Conservation (phyloP, 1,139 yeast genomes). For the Wickerhamiella pararugosa region DNA sequence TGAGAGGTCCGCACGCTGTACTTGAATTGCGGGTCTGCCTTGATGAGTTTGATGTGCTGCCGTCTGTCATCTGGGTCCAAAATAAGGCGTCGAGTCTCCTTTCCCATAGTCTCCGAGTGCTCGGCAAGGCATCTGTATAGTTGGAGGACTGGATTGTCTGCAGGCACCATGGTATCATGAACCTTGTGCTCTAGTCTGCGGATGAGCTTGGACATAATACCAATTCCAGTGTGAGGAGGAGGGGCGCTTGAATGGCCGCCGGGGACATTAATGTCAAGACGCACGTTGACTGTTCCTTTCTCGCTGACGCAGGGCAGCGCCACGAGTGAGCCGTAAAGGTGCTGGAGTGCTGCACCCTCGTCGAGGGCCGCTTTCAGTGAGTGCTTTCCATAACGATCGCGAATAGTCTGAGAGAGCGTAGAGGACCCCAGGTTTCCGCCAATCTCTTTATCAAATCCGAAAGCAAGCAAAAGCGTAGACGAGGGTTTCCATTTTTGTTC, state of each 20-base stretch:
- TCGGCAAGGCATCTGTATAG: constrained; percentile 24
- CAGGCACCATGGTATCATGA: constrained; percentile 31
- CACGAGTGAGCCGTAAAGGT: constrained; percentile 32
- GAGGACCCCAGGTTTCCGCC: constrained; percentile 44
- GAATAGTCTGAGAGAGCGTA: constrained; percentile 30
- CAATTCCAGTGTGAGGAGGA: constrained; percentile 59
- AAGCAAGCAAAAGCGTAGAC: constrained; percentile 42
- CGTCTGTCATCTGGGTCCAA: constrained; percentile 16
- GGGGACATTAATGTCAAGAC: constrained; percentile 35
- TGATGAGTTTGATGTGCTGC: constrained; percentile 13
- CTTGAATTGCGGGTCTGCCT: constrained; percentile 10
- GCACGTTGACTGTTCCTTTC: constrained; percentile 45
- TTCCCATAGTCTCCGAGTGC: constrained; percentile 12
- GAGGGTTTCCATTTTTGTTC: constrained; percentile 33
- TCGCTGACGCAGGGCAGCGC: constrained; percentile 52
- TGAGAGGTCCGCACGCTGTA: constrained; percentile 48
- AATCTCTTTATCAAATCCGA: constrained; percentile 64
- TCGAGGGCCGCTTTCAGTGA: constrained; percentile 45
- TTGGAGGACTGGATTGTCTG: constrained; percentile 32
- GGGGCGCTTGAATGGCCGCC: constrained; percentile 72
- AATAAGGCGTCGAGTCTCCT: constrained; percentile 14
- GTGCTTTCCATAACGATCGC: constrained; percentile 38
- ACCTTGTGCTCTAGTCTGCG: constrained; percentile 37
- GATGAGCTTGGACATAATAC: constrained; percentile 43
- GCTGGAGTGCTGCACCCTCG: constrained; percentile 38